phyloP scores from a whole-genome alignment of 2,329 filamentous ascomycete species.

The Thyridium curvatum region DNA sequence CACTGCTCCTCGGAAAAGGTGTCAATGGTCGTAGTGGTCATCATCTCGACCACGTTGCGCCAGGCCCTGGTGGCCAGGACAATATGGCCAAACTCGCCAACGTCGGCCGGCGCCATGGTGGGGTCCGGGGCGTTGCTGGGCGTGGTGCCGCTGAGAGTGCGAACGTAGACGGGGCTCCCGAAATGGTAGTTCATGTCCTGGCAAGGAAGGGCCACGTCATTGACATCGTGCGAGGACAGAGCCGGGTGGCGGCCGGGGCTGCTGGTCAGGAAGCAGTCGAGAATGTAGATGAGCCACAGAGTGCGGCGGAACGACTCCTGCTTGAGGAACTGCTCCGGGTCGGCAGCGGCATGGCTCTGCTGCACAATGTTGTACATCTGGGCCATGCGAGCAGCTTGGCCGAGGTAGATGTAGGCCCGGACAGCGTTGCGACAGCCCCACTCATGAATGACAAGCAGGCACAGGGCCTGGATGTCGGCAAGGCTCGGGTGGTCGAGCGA shows the following conservation, averaged over 20 bases:
- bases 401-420: constrained; percentile 56
- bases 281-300: constrained; percentile 56
- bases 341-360: constrained; percentile 38
- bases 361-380: constrained; percentile 59
- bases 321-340: constrained; percentile 53
- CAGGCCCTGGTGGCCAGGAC: constrained; percentile 54
- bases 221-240: constrained; percentile 46
- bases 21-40: constrained; percentile 44
- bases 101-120: constrained; percentile 35
- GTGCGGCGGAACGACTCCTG: constrained; percentile 57
- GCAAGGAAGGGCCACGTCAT: constrained; percentile 51
- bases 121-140: constrained; percentile 30
- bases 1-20: constrained; percentile 50
- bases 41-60: constrained; percentile 56
- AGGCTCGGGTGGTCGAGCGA: constrained; percentile 53
- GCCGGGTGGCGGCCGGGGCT: constrained; percentile 54
- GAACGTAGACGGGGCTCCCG: constrained; percentile 52
- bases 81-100: constrained; percentile 57
- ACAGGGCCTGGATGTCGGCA: constrained; percentile 55
- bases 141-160: constrained; percentile 40
- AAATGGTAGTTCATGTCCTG: constrained; percentile 58
- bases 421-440: constrained; percentile 57
- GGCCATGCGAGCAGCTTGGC: constrained; percentile 57
- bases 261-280: constrained; percentile 57
- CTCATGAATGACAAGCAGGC: constrained; percentile 56